Conservation (phyloP, 331 rosid genomes). For the Stylosanthes scabra region DNA sequence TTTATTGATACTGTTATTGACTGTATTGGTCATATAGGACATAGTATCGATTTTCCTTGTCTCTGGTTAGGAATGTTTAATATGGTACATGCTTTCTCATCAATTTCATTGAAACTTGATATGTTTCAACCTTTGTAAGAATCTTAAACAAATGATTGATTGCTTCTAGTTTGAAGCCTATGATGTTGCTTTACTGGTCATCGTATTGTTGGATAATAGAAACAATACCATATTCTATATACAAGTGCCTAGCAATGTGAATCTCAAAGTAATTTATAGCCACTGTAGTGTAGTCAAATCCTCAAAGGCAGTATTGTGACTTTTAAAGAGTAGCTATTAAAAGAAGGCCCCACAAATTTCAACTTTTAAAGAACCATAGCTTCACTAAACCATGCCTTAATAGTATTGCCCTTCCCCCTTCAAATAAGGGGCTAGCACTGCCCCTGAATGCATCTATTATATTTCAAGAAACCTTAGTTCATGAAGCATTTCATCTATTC, state of each 20-base stretch:
- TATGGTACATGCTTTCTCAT: not conserved
- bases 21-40: not conserved
- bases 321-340: too few species aligned
- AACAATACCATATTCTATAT: slow-evolving; percentile 2
- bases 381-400: too few species aligned
- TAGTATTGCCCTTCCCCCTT: too few species aligned
- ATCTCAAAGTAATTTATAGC: not conserved
- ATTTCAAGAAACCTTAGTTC: not conserved
- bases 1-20: not conserved
- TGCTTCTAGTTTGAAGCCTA: not conserved
- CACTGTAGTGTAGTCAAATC: too few species aligned
- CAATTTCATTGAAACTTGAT: slow-evolving; percentile 2
- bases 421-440: too few species aligned
- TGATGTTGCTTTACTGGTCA: slow-evolving; percentile 4
- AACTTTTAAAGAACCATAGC: not conserved
- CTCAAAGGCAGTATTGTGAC: not conserved
- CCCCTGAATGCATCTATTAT: not conserved
- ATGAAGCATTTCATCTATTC: not conserved
- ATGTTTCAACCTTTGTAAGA: not conserved
- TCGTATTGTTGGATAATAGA: not conserved
- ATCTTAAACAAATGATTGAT: not conserved
- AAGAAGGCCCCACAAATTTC: not conserved
- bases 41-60: not conserved
- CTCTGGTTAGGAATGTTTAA: slow-evolving; percentile 6
- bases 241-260: not conserved